Conservation (phyloP, 805 yeast species). For the Candida maris region DNA sequence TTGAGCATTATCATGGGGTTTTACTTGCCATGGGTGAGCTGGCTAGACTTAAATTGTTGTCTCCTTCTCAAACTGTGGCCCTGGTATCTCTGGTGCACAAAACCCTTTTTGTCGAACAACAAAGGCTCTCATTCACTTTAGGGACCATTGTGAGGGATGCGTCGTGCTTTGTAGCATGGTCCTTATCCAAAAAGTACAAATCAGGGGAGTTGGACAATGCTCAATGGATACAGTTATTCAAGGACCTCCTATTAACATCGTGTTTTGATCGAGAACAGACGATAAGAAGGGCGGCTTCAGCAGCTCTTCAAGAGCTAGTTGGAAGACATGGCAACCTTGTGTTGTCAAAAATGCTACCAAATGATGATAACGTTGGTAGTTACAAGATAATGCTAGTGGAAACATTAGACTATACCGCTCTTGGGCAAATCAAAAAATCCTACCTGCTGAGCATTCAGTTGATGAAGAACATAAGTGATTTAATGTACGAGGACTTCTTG, state of each 20-base stretch:
- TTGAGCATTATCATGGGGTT: slow-evolving; percentile 53
- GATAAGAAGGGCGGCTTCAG: slow-evolving; percentile 77
- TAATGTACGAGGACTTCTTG: slow-evolving; percentile 26
- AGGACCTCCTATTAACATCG: slow-evolving; percentile 46
- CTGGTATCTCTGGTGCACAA: slow-evolving; percentile 39
- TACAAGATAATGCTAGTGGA: slow-evolving; percentile 54
- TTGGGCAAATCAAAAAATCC: slow-evolving; percentile 42
- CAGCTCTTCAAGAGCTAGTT: slow-evolving; percentile 80
- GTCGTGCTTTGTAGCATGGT: slow-evolving; percentile 83
- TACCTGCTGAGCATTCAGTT: slow-evolving; percentile 26
- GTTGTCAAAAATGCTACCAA: slow-evolving; percentile 23
- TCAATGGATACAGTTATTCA: slow-evolving; percentile 20
- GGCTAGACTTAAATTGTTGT: slow-evolving; percentile 17
- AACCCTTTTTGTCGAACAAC: slow-evolving; percentile 57
- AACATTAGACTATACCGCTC: slow-evolving; percentile 46
- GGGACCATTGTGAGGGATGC: slow-evolving; percentile 81
- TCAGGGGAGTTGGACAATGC: slow-evolving; percentile 18
- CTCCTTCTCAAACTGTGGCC: slow-evolving; percentile 21
- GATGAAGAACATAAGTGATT: slow-evolving; percentile 8
- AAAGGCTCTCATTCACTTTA: slow-evolving; percentile 43
- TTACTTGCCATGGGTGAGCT: slow-evolving; percentile 56
- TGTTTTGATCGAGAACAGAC: slow-evolving; percentile 72
- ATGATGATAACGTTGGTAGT: slow-evolving; percentile 21
- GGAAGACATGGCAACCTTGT: slow-evolving; percentile 63
- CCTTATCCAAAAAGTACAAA: slow-evolving; percentile 46